phyloP scores from a whole-genome alignment of 371 early-diverging fungal genomes.

The Saksenaea oblongispora region DNA sequence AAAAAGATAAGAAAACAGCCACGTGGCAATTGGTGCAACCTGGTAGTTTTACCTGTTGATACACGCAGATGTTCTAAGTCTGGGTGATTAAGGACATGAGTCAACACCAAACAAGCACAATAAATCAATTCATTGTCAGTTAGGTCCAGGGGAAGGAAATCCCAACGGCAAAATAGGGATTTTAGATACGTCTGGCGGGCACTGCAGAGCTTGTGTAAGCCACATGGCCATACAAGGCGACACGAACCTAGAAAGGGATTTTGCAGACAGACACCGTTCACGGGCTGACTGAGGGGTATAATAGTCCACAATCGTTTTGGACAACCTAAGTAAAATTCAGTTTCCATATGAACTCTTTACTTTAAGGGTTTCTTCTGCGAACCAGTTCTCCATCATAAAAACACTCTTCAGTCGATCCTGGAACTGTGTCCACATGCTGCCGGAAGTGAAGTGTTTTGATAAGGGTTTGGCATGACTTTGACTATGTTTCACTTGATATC shows the following conservation, averaged over 20 bases:
- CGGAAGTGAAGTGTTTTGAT: slow-evolving; percentile 1
- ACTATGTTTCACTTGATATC: neutral
- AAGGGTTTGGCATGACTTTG: neutral
- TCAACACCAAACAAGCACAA: slow-evolving; percentile 62
- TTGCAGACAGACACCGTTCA: slow-evolving; percentile 4
- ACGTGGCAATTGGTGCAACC: slow-evolving; percentile 11
- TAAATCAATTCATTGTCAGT: slow-evolving; percentile 62
- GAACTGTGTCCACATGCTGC: slow-evolving; percentile 37
- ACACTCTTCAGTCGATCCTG: slow-evolving; percentile 38
- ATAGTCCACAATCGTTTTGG: slow-evolving; percentile 32
- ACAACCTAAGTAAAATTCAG: slow-evolving; percentile 20
- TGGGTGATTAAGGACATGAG: slow-evolving; percentile 60
- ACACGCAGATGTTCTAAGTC: slow-evolving; percentile 58
- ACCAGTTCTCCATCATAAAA: slow-evolving; percentile 34
- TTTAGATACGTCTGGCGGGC: slow-evolving; percentile 46
- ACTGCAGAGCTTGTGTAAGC: slow-evolving; percentile 10
- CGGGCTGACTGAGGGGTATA: slow-evolving; percentile 30
- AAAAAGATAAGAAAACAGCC: slow-evolving; percentile 4
- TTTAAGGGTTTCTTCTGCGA: neutral
- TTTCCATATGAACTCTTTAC: neutral
- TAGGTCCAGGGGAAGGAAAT: slow-evolving; percentile 64
- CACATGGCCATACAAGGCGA: neutral
- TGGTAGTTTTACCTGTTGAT: slow-evolving; percentile 51
- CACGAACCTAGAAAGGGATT: slow-evolving; percentile 16
- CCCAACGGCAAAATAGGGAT: slow-evolving; percentile 58